phyloP scores from a whole-genome alignment of 176 grass and related monocot species.

The Echinochloa phyllopogon region DNA sequence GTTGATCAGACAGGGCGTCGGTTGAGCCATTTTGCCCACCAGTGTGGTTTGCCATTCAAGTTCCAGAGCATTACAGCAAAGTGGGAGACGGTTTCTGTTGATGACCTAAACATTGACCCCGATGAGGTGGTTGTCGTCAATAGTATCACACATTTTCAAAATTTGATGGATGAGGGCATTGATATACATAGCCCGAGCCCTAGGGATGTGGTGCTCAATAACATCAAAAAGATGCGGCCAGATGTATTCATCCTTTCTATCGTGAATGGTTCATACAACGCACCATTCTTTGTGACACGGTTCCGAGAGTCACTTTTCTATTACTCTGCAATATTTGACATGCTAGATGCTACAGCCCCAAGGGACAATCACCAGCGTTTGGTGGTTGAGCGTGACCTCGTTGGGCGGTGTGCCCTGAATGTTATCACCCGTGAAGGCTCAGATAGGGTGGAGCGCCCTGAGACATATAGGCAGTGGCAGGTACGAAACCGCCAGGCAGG shows the following conservation, averaged over 20 bases:
- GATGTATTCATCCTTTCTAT: constrained; percentile 43
- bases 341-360: constrained; percentile 11
- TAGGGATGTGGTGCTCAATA: constrained; percentile 43
- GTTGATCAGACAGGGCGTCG: constrained; percentile 30
- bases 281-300: constrained; percentile 39
- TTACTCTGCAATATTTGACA: constrained; percentile 43
- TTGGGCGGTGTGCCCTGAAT: constrained; percentile 19
- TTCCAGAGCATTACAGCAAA: constrained; percentile 41
- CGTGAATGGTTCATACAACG: constrained; percentile 28
- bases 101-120: constrained; percentile 25
- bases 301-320: constrained; percentile 50
- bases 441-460: constrained; percentile 53
- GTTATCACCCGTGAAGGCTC: constrained; percentile 52
- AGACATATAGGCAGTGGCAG: constrained; percentile 60
- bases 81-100: constrained; percentile 24
- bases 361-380: constrained; percentile 20
- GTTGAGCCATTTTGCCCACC: constrained; percentile 27
- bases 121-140: constrained; percentile 57
- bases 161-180: constrained; percentile 42
- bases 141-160: constrained; percentile 29
- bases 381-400: constrained; percentile 40
- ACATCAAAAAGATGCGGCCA: constrained; percentile 36
- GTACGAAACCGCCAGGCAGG: constrained; percentile 31
- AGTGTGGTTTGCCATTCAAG: constrained; percentile 45
- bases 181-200: constrained; percentile 34